phyloP scores from a whole-genome alignment of 2,329 filamentous ascomycete species.

The Claviceps sp. region DNA sequence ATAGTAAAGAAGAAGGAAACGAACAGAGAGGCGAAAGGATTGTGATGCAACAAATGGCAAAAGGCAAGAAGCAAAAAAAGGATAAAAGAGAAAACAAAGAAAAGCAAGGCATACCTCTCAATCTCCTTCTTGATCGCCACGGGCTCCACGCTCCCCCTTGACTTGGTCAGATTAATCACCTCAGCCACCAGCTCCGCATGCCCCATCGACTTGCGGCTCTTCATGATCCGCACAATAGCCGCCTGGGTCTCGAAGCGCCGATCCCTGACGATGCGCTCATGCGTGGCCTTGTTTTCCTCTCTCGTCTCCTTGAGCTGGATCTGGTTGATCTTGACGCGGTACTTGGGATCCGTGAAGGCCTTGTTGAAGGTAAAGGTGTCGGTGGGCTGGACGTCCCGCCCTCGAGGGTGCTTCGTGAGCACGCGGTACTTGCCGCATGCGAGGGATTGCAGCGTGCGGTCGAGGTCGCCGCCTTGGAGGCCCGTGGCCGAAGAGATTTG shows the following conservation, averaged over 20 bases:
- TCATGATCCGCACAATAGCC: constrained; percentile 56
- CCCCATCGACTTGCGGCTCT: constrained; percentile 30
- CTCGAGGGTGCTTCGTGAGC: constrained; percentile 72
- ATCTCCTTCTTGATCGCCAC: constrained; percentile 93
- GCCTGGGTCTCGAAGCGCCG: constrained; percentile 94
- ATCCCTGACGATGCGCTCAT: constrained; percentile 79
- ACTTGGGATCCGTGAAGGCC: constrained; percentile 65
- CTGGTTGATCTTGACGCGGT: constrained; percentile 95
- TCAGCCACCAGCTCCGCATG: constrained; percentile 83
- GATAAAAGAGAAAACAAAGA: background rate
- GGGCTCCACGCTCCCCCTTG: constrained; percentile 71
- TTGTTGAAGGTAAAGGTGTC: constrained; percentile 81
- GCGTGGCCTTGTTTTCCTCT: constrained; percentile 87
- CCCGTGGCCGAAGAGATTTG: constrained; percentile 65
- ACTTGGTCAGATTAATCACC: constrained; percentile 83
- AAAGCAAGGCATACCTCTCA: constrained; percentile 54
- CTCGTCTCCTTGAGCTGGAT: constrained; percentile 94
- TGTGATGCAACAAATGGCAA: no score
- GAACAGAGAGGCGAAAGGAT: background rate
- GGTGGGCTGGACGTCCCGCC: constrained; percentile 60
- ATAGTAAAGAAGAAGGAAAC: no score
- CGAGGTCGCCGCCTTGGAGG: constrained; percentile 64
- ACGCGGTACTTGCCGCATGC: constrained; percentile 84
- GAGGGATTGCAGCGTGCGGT: constrained; percentile 85
- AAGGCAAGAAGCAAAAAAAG: background rate